Percentiles rank a stretch among this genome's conserved stretches.
Evolutionary conservation across 306 rosid species (phyloP).

Genomic region (Casuarina glauca): DNA sequence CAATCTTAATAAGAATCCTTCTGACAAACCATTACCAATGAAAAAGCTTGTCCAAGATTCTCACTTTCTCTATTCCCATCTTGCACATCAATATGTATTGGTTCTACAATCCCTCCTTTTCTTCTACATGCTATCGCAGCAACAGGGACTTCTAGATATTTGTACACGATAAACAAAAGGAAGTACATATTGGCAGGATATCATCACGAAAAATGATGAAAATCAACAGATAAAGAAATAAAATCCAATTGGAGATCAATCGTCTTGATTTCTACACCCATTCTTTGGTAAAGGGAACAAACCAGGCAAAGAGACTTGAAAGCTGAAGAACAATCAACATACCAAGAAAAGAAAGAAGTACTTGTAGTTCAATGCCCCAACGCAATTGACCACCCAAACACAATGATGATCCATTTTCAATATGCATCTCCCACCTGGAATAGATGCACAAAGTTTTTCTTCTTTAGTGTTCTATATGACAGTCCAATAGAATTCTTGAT

Average conservation of each 20-base stretch:
- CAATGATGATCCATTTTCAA: slow-evolving; percentile 89
- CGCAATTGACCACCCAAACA: slow-evolving; percentile 81
- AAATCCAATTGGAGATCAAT: neutral
- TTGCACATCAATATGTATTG: neutral
- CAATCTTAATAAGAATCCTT: neutral
- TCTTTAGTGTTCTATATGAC: neutral
- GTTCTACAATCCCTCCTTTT: slow-evolving; percentile 2
- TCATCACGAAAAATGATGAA: neutral
- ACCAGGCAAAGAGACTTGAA: slow-evolving; percentile 6
- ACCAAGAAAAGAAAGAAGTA: slow-evolving; percentile 80
- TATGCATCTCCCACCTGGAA: slow-evolving; percentile 75
- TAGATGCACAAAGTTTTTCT: slow-evolving; percentile 21
- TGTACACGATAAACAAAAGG: neutral
- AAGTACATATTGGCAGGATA: neutral
- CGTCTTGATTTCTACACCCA: neutral
- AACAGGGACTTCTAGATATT: neutral
- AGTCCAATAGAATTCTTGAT: neutral
- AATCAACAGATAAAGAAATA: neutral
- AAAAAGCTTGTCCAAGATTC: neutral
- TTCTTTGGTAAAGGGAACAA: slow-evolving; percentile 9
- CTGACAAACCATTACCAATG: neutral
- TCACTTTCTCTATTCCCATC: neutral
- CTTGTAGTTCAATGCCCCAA: slow-evolving; percentile 81
- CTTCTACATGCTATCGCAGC: neutral
- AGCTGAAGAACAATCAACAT: slow-evolving; percentile 22